Conservation (phyloP, 2,329 filamentous ascomycete species). For the Ascochyta clinopodiicola region DNA sequence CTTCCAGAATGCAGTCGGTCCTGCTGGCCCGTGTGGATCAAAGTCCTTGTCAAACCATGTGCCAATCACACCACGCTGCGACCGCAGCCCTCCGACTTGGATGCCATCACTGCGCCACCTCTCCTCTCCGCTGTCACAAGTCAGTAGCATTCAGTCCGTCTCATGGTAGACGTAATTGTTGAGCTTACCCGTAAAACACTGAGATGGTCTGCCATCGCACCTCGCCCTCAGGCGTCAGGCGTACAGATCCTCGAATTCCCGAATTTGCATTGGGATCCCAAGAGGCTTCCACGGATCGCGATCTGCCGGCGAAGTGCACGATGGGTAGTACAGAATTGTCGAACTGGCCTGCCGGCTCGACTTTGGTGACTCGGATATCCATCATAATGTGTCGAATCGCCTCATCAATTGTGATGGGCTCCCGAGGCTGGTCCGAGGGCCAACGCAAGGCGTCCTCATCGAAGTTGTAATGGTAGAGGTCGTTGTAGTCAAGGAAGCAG, state of each 20-base stretch:
- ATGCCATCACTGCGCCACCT: constrained; percentile 79
- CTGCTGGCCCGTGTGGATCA: constrained; percentile 71
- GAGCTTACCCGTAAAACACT: constrained; percentile 60
- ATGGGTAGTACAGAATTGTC: constrained; percentile 67
- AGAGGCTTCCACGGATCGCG: constrained; percentile 66
- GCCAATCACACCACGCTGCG: constrained; percentile 72
- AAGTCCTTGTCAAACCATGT: constrained; percentile 81
- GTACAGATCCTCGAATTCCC: constrained; percentile 68
- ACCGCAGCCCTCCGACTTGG: constrained; percentile 72
- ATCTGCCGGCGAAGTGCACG: constrained; percentile 71
- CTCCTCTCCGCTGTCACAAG: constrained; percentile 63
- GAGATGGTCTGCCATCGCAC: constrained; percentile 77
- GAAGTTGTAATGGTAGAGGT: constrained; percentile 78
- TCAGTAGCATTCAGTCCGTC: constrained; percentile 28
- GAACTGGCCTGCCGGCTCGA: constrained; percentile 65
- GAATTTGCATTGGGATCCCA: constrained; percentile 75
- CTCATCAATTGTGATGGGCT: constrained; percentile 68
- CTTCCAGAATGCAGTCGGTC: constrained; percentile 82
- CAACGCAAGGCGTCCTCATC: constrained; percentile 47
- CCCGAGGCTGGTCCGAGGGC: constrained; percentile 48
- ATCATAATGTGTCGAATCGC: constrained; percentile 74
- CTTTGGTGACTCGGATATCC: constrained; percentile 65
- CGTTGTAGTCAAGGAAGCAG: constrained; percentile 55
- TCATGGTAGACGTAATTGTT: not conserved
- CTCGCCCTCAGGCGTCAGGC: constrained; percentile 72